These are phyloP conservation scores for Sugiyamaella grinbergsii DNA, from an alignment of 1,139 yeast genomes.

Conservation along the genomic window DNA sequence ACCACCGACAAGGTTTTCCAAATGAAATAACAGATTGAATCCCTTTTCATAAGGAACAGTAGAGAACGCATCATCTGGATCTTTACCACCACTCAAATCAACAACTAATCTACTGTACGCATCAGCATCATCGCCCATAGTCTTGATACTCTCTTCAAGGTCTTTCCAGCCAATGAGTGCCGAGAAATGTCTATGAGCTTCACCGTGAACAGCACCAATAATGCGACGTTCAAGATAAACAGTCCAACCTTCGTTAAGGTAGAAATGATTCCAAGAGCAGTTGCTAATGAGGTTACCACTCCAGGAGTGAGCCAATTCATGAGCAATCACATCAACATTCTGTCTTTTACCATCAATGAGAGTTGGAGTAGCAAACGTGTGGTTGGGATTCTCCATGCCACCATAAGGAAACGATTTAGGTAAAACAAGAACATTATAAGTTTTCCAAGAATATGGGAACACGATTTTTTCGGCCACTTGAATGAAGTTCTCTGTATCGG, in stretches of 20 bases:
- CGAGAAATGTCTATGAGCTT: slow-evolving; percentile 71
- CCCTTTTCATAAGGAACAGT: slow-evolving; percentile 93
- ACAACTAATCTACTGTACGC: slow-evolving; percentile 70
- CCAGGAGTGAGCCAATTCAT: slow-evolving; percentile 93
- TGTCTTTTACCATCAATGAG: slow-evolving; percentile 82
- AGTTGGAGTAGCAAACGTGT: slow-evolving; percentile 91
- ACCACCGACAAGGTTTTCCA: slow-evolving; percentile 71
- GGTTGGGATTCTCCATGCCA: slow-evolving; percentile 94
- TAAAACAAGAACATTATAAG: slow-evolving; percentile 76
- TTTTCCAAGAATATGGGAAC: slow-evolving; percentile 84
- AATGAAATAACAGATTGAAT: slow-evolving; percentile 69
- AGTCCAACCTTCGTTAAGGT: slow-evolving; percentile 97
- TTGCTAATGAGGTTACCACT: slow-evolving; percentile 88
- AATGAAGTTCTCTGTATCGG: slow-evolving; percentile 77
- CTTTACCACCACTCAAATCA: slow-evolving; percentile 56
- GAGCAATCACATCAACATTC: slow-evolving; percentile 86
- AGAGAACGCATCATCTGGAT: slow-evolving; percentile 89
- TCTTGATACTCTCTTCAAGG: slow-evolving; percentile 62
- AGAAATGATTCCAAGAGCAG: slow-evolving; percentile 90
- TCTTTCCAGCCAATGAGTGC: slow-evolving; percentile 91
- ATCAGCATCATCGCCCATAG: slow-evolving; percentile 53
- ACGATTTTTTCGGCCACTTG: slow-evolving; percentile 76
- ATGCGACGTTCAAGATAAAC: slow-evolving; percentile 88
- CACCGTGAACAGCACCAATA: slow-evolving; percentile 75
- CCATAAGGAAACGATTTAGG: slow-evolving; percentile 91